phyloP scores from a whole-genome alignment of 768 basidiomycete genomes.

The Termitomyces eurrhizus region DNA sequence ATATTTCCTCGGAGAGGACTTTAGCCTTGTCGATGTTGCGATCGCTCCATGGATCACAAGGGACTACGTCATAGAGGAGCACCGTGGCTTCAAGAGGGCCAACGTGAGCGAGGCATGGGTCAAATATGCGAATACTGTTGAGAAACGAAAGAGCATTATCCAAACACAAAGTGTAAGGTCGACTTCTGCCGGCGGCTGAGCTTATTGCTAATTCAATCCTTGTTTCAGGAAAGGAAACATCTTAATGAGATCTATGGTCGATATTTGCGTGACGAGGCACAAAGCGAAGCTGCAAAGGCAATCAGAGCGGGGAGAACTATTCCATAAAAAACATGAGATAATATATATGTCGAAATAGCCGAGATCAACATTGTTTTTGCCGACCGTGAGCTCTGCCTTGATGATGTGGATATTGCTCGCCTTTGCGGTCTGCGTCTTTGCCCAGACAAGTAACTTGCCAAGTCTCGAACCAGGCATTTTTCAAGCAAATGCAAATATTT shows the following conservation, averaged over 20 bases:
- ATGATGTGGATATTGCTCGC: conserved; percentile 1
- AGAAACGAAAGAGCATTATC: conserved; percentile 40
- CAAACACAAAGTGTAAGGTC: conserved; percentile 41
- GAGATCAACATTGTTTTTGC: neutral
- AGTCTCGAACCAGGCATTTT: conserved; percentile 32
- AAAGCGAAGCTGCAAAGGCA: conserved; percentile 51
- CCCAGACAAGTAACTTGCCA: conserved; percentile 21
- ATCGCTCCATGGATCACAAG: conserved; percentile 52
- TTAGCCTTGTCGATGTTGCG: conserved; percentile 49
- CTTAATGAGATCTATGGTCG: conserved; percentile 46
- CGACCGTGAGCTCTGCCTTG: neutral
- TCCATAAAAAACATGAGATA: conserved; percentile 23
- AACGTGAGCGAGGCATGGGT: conserved; percentile 42
- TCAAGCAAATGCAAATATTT: conserved; percentile 26
- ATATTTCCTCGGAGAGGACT: conserved; percentile 53
- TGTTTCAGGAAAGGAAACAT: conserved; percentile 26
- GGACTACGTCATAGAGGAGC: conserved; percentile 44
- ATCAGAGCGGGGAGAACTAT: conserved; percentile 39
- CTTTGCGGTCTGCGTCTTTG: neutral
- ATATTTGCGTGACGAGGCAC: conserved; percentile 54
- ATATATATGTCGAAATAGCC: neutral
- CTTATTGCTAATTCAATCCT: neutral
- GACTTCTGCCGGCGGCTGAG: neutral
- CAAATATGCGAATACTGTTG: conserved; percentile 38
- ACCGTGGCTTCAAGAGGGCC: conserved; percentile 42